These are phyloP conservation scores for Pythium sukuiense DNA, from an alignment of 352 stramenopile species.

Conservation along the genomic window DNA sequence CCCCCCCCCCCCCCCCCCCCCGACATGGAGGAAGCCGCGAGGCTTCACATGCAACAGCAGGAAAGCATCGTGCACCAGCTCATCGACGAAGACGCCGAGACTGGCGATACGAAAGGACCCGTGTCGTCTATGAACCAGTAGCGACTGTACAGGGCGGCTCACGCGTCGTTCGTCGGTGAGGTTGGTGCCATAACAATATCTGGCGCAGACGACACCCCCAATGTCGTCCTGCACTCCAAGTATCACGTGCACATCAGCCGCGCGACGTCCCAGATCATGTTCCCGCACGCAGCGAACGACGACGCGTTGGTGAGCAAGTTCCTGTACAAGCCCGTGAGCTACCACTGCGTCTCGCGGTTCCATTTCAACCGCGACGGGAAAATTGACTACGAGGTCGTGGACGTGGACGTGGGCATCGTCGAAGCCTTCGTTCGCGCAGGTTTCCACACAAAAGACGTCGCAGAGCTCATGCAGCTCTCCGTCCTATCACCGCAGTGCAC, in stretches of 20 bases:
- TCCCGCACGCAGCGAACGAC: conserved; percentile 18
- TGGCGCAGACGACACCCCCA: conserved; percentile 2
- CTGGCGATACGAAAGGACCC: neutral
- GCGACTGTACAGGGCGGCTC: conserved; percentile 8
- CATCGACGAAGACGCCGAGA: conserved; percentile 12
- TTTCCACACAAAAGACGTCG: neutral
- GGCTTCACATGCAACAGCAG: conserved; percentile 2
- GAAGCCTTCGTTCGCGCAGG: conserved; percentile 6
- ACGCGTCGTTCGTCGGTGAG: conserved; percentile 7
- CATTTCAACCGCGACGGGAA: conserved; percentile 14
- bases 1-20: neutral
- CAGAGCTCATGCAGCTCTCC: conserved; percentile 8
- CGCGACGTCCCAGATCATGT: conserved; percentile 19
- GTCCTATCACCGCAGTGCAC: neutral
- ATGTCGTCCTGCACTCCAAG: conserved; percentile 5
- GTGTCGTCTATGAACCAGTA: conserved; percentile 18
- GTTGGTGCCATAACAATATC: conserved; percentile 3
- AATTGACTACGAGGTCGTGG: conserved; percentile 1
- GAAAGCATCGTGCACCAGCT: conserved; percentile 12
- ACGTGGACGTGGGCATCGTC: conserved; percentile 14
- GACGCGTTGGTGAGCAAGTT: conserved; percentile 19
- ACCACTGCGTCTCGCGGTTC: conserved; percentile 11
- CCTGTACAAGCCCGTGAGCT: conserved; percentile 13
- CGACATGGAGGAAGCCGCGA: neutral
- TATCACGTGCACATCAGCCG: conserved; percentile 17